Evolutionary conservation across 2,329 filamentous ascomycete genomes (phyloP).

Genomic region (Neoarthrinium moseri): DNA sequence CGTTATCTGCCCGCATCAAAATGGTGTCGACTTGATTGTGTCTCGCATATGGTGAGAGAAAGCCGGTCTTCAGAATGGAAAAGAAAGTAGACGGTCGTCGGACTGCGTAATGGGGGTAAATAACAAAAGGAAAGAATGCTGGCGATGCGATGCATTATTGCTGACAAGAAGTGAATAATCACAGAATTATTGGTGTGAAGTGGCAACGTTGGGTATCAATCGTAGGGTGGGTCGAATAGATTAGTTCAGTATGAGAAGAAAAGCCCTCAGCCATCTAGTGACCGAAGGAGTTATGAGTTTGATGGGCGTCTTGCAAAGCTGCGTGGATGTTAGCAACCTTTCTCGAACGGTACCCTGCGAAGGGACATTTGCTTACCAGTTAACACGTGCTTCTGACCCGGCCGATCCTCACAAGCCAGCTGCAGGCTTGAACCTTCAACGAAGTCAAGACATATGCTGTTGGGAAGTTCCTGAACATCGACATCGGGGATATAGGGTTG

Average conservation of each 20-base stretch:
- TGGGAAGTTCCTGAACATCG: slow-evolving; percentile 87
- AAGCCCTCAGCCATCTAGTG: neutral
- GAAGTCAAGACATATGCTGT: slow-evolving; percentile 69
- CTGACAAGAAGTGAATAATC: neutral
- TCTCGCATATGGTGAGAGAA: too few species aligned
- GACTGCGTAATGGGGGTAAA: neutral
- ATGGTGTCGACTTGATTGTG: too few species aligned
- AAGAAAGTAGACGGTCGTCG: slow-evolving; percentile 1
- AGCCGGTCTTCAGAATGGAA: too few species aligned
- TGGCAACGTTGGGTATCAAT: slow-evolving; percentile 3
- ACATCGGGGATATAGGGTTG: slow-evolving; percentile 81
- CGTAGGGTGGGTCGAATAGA: neutral
- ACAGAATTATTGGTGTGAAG: neutral
- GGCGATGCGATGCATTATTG: slow-evolving; percentile 5
- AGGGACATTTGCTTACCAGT: slow-evolving; percentile 41
- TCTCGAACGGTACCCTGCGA: neutral
- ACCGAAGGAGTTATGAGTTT: slow-evolving; percentile 2
- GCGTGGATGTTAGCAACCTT: neutral
- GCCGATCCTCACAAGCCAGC: slow-evolving; percentile 62
- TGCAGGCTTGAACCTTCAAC: slow-evolving; percentile 61
- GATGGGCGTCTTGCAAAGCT: slow-evolving; percentile 13
- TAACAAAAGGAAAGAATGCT: slow-evolving; percentile 3
- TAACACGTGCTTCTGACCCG: slow-evolving; percentile 55
- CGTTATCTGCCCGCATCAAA: too few species aligned
- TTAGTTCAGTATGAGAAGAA: slow-evolving; percentile 1